Evolutionary conservation across 2,329 filamentous ascomycete genomes (phyloP).

Genomic region (Biscogniauxia marginata): DNA sequence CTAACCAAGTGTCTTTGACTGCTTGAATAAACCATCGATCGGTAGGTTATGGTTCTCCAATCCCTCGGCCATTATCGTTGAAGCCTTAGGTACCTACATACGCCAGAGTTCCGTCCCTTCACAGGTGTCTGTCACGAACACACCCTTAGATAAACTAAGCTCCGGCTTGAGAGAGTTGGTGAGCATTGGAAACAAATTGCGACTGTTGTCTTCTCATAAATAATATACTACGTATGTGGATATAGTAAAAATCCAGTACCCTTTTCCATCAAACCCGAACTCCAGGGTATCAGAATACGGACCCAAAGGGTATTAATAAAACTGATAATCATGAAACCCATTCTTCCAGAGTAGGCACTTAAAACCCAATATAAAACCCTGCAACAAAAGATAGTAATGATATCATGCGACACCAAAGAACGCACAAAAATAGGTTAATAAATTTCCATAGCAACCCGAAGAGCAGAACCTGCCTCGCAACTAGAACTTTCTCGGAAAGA

Average conservation of each 20-base stretch:
- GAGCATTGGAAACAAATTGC: neutral
- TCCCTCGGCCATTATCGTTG: neutral
- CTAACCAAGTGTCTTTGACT: neutral
- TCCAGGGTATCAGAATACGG: constrained; percentile 1
- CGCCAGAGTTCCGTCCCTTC: neutral
- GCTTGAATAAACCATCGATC: neutral
- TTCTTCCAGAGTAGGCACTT: neutral
- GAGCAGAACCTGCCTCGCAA: neutral
- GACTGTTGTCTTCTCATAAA: neutral
- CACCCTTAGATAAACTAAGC: neutral
- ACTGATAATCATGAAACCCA: neutral
- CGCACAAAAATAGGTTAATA: neutral
- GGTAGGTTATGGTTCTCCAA: neutral
- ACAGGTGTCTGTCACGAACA: neutral
- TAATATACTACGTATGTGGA: constrained; percentile 3
- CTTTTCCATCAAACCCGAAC: neutral
- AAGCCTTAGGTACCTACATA: neutral
- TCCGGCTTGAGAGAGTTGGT: neutral
- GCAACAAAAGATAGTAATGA: neutral
- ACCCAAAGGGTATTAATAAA: neutral
- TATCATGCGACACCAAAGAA: neutral
- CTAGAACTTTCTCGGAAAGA: neutral
- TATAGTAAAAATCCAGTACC: neutral
- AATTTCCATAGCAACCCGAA: neutral
- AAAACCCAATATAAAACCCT: neutral